Base-by-base conservation (phyloP, 768 basidiomycete species). In the Leccinum fibrillosum region DNA sequence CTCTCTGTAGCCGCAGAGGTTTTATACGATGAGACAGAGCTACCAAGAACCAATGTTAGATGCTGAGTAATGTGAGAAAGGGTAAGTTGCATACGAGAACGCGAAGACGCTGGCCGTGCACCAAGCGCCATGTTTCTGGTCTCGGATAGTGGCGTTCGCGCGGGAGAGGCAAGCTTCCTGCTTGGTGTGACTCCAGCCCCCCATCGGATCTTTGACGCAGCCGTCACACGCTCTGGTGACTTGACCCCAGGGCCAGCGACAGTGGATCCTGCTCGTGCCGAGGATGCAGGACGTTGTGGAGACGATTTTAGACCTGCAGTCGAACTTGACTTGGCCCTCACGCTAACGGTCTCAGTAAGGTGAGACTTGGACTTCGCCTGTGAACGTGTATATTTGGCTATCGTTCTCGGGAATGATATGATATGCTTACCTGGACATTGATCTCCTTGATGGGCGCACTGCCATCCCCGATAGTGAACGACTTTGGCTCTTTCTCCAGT, bases 401-500 rank as follows among this genome's bases (percentile, higher is more conserved):
- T 54, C 7, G 2, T 17, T 12, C 7, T 21, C 5, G 17, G 9
- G 50, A 54, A 58, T 52, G 25, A n/a, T 19, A 53, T 51, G 19
- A n/a, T 19, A 52, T 51, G 19, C 76, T 45, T 59, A 84, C 88
- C 76, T 87, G 86, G 32, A 87, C 78, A 53, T 77, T 74, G 26
- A 90, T 77, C 34, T 78, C 79, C 57, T 80, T 75, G 17, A 91
- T 74, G 8, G 78, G 72, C 57, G 69, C 74, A 9, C 77, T 80
- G 32, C 61, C 72, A 32, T 82, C 78, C 58, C 82, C 82, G 10
- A 90, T 68, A 8, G 66, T 63, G 52, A 89, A 75, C 5, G 71
- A 64, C 66, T 80, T 87, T 0, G 86, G 83, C n/a, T 79, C 78
- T 59, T 84, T 84, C 61, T 91, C 88, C 37, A 87, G 70, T 15